phyloP scores from a whole-genome alignment of 208 protist species.

The Wallacemonas collosoma region DNA sequence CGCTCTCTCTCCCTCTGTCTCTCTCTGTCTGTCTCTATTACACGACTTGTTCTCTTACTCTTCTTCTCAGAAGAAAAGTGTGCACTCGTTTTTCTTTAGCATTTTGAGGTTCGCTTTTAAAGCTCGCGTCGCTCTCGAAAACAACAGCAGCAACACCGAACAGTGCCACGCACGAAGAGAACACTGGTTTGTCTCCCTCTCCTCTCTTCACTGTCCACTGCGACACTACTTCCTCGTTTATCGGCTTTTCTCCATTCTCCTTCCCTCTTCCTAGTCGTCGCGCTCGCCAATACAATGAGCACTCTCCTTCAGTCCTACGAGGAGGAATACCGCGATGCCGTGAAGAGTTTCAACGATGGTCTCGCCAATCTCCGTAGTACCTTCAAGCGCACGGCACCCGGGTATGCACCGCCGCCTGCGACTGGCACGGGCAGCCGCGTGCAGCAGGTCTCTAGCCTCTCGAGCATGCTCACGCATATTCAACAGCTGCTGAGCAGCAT shows the following conservation, averaged over 20 bases:
- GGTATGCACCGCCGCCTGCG: constrained; percentile 52
- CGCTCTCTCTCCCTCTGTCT: not conserved
- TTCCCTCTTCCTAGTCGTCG: not conserved
- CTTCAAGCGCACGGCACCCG: constrained; percentile 29
- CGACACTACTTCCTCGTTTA: not conserved
- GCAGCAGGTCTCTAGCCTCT: constrained; percentile 39
- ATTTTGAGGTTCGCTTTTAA: no score
- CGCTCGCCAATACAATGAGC: constrained; percentile 33
- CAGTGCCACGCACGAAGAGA: no score
- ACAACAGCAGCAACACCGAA: no score
- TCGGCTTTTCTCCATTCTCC: not conserved
- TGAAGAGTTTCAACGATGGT: constrained; percentile 47
- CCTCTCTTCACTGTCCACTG: not conserved
- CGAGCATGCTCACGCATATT: constrained; percentile 37
- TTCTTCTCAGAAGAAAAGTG: not conserved
- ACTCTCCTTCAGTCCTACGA: constrained; percentile 68
- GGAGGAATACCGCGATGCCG: constrained; percentile 70
- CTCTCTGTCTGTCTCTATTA: not conserved
- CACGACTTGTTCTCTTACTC: not conserved
- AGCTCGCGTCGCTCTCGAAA: no score
- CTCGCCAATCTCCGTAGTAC: constrained; percentile 39
- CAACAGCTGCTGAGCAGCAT: constrained; percentile 68
- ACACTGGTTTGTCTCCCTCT: not conserved
- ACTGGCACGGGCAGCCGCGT: constrained; percentile 59
- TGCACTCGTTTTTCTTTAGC: no score